Evolutionary conservation across 2,329 filamentous ascomycete genomes (phyloP).

Genomic region (Clarireedia paspali): DNA sequence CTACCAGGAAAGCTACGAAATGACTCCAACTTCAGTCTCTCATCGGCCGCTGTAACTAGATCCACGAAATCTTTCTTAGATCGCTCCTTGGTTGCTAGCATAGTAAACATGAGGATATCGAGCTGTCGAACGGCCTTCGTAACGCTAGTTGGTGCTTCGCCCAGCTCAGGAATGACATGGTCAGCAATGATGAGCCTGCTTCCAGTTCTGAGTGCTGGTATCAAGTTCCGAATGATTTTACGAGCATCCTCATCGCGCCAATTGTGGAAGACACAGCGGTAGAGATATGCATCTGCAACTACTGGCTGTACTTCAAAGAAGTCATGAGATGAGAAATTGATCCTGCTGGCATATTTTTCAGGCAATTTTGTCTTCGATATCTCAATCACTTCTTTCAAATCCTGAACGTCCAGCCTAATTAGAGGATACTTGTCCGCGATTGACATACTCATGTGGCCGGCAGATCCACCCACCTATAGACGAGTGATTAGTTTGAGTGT

Average conservation of each 20-base stretch:
- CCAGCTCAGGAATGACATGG: not conserved
- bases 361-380: slow-evolving; percentile 30
- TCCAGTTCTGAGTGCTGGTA: not conserved
- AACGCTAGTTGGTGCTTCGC: not conserved
- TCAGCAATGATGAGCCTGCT: not conserved
- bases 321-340: not conserved
- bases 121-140: not conserved
- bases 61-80: not conserved
- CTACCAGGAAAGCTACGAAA: not conserved
- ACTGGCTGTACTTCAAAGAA: not conserved
- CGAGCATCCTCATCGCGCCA: not conserved
- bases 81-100: not conserved
- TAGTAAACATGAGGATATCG: not conserved
- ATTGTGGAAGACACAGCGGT: not conserved
- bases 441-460: slow-evolving; percentile 19
- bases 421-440: slow-evolving; percentile 17
- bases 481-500: not conserved
- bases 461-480: slow-evolving; percentile 19
- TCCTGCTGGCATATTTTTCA: slow-evolving; percentile 18
- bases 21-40: not conserved
- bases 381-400: not conserved
- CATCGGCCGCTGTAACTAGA: not conserved
- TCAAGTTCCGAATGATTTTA: not conserved
- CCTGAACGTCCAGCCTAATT: slow-evolving; percentile 22
- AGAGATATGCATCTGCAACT: not conserved